These are phyloP conservation scores for Mycena sp. DNA, from an alignment of 1,284 basidiomycete genomes.

Conservation along the genomic window DNA sequence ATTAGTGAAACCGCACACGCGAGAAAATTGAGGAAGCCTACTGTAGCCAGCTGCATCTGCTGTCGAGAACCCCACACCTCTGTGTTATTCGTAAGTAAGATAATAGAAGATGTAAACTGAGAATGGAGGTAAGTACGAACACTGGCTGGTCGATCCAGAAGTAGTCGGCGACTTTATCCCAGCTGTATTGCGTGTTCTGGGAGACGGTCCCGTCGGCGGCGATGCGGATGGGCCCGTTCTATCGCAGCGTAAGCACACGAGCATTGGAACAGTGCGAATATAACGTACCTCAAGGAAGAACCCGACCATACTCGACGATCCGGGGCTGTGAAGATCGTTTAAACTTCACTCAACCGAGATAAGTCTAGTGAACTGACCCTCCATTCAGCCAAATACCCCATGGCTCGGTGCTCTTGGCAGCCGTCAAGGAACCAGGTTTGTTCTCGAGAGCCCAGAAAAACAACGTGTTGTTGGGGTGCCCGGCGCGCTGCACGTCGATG, in stretches of 20 bases:
- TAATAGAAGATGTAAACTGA: conserved; percentile 1
- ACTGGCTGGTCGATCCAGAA: conserved; percentile 83
- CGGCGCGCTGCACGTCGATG: conserved; percentile 69
- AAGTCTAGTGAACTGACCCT: conserved; percentile 55
- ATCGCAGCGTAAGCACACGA: conserved; percentile 9
- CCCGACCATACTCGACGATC: conserved; percentile 75
- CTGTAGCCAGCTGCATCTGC: conserved; percentile 69
- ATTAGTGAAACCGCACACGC: conserved; percentile 1
- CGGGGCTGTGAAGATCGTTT: conserved; percentile 58
- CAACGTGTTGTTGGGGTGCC: conserved; percentile 76
- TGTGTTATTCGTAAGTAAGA: conserved; percentile 38
- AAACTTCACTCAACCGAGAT: not conserved
- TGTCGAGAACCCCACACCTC: conserved; percentile 75
- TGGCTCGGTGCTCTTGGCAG: conserved; percentile 56
- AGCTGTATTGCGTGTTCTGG: conserved; percentile 62
- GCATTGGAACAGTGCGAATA: not conserved
- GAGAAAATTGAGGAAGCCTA: conserved; percentile 44
- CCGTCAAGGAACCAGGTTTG: conserved; percentile 67
- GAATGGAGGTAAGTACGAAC: conserved; percentile 48
- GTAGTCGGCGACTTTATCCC: conserved; percentile 71
- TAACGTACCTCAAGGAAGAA: conserved; percentile 68
- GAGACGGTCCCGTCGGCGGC: conserved; percentile 58
- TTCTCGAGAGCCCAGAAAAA: conserved; percentile 82
- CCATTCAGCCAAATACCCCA: conserved; percentile 85
- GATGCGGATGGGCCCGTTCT: conserved; percentile 78